Conservation (phyloP, 306 rosid species). For the Prinsepia uniflora region DNA sequence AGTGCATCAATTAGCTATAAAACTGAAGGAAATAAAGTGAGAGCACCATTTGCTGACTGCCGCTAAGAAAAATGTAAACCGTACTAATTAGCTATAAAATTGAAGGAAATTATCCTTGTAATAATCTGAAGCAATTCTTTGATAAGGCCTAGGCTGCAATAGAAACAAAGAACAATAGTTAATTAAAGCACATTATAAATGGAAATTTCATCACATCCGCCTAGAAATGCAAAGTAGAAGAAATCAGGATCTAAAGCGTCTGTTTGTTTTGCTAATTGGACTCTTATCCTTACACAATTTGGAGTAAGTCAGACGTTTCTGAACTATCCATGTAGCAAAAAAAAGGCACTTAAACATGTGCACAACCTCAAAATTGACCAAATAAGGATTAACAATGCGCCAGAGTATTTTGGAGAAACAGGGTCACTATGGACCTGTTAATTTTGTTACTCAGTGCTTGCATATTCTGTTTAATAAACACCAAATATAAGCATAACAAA, state of each 20-base stretch:
- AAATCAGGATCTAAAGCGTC: background rate
- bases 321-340: background rate
- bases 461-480: slow-evolving; percentile 73
- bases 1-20: too few relatives aligned
- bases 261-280: background rate
- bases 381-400: slow-evolving; percentile 71
- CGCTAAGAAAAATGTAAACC: too few relatives aligned
- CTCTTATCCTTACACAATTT: background rate
- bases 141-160: slow-evolving; percentile 83
- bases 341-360: background rate
- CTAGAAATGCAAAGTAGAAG: background rate
- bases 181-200: slow-evolving; percentile 15
- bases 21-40: too few relatives aligned
- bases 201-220: background rate
- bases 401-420: slow-evolving; percentile 84
- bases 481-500: background rate
- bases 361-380: background rate
- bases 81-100: too few relatives aligned
- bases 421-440: slow-evolving; percentile 92
- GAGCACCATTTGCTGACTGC: too few relatives aligned
- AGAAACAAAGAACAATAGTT: slow-evolving; percentile 29
- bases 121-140: slow-evolving; percentile 88
- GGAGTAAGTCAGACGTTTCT: background rate
- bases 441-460: slow-evolving; percentile 94
- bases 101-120: too few relatives aligned